Conservation (phyloP, 164 flowering plant genomes). For the Umbilicus rupestris region DNA sequence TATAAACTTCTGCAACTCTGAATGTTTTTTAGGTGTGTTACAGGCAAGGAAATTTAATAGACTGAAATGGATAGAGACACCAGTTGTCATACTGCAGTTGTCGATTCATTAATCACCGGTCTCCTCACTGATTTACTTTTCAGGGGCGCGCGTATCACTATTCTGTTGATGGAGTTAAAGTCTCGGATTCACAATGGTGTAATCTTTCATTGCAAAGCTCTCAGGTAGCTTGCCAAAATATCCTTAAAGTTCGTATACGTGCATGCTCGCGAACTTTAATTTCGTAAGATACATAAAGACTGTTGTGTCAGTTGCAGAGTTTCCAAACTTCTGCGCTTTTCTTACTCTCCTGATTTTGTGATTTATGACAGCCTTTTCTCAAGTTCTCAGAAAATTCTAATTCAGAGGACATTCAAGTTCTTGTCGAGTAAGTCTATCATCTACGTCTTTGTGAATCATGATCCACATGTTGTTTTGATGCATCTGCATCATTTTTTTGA, state of each 20-base stretch:
- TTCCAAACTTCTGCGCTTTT: background rate
- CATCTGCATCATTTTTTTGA: background rate
- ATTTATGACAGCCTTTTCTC: background rate
- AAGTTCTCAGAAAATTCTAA: background rate
- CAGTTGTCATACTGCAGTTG: background rate
- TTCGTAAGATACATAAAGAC: background rate
- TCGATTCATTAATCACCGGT: background rate
- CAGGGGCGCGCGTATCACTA: constrained; percentile 81
- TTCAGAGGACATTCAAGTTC: background rate
- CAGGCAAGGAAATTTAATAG: background rate
- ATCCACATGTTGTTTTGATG: background rate
- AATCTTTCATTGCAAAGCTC: constrained; percentile 67
- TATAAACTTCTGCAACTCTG: background rate
- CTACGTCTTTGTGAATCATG: background rate
- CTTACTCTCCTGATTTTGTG: background rate
- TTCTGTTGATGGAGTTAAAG: constrained; percentile 41
- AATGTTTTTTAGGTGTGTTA: constrained; percentile 4
- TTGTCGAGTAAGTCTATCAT: background rate
- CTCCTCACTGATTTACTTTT: constrained; percentile 4
- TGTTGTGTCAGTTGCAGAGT: background rate
- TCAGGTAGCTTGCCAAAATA: constrained; percentile 39
- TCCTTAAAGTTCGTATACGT: background rate
- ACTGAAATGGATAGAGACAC: background rate
- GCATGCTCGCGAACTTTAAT: background rate
- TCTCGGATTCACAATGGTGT: constrained; percentile 46